Evolutionary conservation across 139 green algal species (phyloP).

Genomic region (Gonium pectorale): DNA sequence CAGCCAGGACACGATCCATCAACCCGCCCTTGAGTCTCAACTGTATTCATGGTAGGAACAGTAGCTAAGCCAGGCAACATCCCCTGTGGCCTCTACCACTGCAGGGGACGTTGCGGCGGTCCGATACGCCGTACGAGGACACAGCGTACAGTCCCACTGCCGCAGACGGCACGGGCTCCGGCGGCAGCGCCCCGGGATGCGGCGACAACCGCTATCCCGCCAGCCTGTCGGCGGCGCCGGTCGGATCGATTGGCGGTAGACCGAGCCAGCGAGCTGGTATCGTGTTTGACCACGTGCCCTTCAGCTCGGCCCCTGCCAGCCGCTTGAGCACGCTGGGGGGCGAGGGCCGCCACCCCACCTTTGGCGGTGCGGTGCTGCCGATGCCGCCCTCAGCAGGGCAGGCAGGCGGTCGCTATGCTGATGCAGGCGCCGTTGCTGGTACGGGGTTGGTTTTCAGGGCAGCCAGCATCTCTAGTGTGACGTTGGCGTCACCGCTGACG

Average conservation of each 20-base stretch:
- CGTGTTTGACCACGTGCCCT: slow-evolving; percentile 17
- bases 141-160: no score
- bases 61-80: no score
- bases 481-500: no score
- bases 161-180: neutral
- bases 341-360: neutral
- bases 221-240: neutral
- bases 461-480: no score
- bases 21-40: no score
- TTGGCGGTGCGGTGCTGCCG: neutral
- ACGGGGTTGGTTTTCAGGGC: no score
- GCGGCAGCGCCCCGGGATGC: neutral
- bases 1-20: no score
- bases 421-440: no score
- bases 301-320: no score
- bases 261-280: slow-evolving; percentile 1
- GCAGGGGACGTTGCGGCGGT: neutral
- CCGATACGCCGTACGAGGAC: neutral
- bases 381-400: neutral
- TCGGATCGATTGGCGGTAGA: neutral
- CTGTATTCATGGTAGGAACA: neutral
- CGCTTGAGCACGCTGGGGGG: neutral
- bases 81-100: neutral
- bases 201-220: slow-evolving; percentile 20
- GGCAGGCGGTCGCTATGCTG: no score